Conservation (phyloP, 2,329 filamentous ascomycete genomes). For the Trematosphaeria pertusa region DNA sequence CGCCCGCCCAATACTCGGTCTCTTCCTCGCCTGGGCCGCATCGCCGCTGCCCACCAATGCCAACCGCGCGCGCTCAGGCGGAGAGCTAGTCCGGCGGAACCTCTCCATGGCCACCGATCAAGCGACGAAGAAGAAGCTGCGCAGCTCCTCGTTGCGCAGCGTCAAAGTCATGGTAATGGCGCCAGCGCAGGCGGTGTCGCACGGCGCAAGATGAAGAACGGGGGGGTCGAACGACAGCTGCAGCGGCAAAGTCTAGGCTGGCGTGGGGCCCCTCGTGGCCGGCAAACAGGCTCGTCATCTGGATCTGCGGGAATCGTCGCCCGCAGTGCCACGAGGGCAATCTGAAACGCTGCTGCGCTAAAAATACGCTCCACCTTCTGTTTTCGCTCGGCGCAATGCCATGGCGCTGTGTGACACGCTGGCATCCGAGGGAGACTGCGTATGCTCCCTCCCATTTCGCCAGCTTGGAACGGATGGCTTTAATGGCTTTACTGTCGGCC, state of each 20-base stretch:
- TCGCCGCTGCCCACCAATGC: constrained; percentile 18
- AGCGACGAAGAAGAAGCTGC: background rate
- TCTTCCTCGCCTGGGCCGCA: constrained; percentile 32
- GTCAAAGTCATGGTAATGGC: constrained; percentile 9
- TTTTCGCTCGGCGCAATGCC: background rate
- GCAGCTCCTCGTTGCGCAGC: constrained; percentile 1
- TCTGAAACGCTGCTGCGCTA: constrained; percentile 12
- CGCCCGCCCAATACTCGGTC: constrained; percentile 39
- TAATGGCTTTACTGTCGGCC: no score
- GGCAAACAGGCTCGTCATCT: constrained; percentile 10
- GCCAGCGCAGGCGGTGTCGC: constrained; percentile 3
- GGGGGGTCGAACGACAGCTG: background rate
- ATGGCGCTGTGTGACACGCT: no score
- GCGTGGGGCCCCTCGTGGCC: constrained; percentile 3
- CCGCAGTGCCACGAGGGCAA: constrained; percentile 12
- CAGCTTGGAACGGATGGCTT: no score
- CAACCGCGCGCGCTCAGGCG: constrained; percentile 25
- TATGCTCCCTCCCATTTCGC: no score
- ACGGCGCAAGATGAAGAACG: constrained; percentile 4
- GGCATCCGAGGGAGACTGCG: no score
- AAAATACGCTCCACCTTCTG: constrained; percentile 4
- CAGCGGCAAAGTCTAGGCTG: constrained; percentile 6
- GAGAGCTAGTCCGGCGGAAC: constrained; percentile 28
- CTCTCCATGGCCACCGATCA: constrained; percentile 27
- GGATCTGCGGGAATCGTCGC: constrained; percentile 7